Conservation (phyloP, 164 flowering plant genomes). For the Malania oleifera region DNA sequence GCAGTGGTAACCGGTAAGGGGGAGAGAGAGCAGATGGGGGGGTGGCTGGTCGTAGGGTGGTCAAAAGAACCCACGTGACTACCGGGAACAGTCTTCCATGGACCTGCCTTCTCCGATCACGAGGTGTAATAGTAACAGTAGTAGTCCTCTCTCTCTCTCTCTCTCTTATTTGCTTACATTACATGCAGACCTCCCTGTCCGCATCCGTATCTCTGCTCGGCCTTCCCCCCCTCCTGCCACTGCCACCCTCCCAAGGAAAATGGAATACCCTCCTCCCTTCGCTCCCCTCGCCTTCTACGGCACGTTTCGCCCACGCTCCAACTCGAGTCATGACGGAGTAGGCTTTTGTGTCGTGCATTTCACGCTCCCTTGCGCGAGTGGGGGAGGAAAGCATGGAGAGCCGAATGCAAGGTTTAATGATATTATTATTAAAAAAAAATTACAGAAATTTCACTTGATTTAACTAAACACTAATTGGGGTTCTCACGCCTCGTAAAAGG, state of each 20-base stretch:
- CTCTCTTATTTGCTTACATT: too few species aligned
- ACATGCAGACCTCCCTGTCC: conserved; percentile 43
- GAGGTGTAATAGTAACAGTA: conserved; percentile 39
- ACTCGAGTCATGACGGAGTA: too few species aligned
- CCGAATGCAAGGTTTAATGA: too few species aligned
- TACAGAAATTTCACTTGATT: too few species aligned
- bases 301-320: not conserved
- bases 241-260: conserved; percentile 50
- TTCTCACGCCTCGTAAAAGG: too few species aligned
- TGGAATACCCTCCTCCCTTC: conserved; percentile 23
- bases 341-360: too few species aligned
- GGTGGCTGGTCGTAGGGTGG: conserved; percentile 46
- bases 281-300: not conserved
- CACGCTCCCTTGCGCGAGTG: too few species aligned
- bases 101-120: conserved; percentile 85
- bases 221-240: conserved; percentile 15
- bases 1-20: not conserved
- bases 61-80: conserved; percentile 95
- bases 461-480: too few species aligned
- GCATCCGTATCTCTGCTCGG: conserved; percentile 37
- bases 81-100: conserved; percentile 87
- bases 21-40: conserved; percentile 15
- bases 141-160: too few species aligned
- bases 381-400: too few species aligned
- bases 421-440: too few species aligned